Conservation (phyloP, 441 rosid species). For the Syzygium syzygioides region DNA sequence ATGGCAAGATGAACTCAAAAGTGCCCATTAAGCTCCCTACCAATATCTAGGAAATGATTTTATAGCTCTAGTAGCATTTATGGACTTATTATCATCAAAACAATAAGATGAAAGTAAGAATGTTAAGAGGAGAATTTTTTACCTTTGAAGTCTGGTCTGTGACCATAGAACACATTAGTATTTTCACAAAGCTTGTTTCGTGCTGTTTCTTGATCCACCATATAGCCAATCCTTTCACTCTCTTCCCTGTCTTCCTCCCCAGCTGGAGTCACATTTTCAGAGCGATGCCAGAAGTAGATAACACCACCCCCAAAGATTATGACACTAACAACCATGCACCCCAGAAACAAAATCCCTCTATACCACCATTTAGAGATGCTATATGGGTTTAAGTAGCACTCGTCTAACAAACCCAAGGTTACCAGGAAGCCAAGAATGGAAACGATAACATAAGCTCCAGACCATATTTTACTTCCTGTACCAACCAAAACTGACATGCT, state of each 20-base stretch:
- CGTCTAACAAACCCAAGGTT: not conserved
- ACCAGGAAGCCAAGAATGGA: not conserved
- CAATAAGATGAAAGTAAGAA: not conserved
- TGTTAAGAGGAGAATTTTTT: not conserved
- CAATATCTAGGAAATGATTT: not conserved
- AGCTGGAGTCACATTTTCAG: not conserved
- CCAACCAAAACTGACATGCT: not conserved
- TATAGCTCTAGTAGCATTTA: not conserved
- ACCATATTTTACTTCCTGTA: not conserved
- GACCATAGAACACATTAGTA: not conserved
- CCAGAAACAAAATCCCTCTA: not conserved
- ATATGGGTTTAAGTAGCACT: not conserved
- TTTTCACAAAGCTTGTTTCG: not conserved
- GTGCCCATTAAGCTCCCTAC: not conserved
- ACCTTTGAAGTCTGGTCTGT: constrained; percentile 1
- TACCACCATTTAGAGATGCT: not conserved
- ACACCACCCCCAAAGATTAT: not conserved
- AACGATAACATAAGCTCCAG: not conserved
- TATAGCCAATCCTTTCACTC: not conserved
- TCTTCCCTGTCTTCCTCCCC: not conserved
- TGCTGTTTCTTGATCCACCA: not conserved
- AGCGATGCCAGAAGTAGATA: not conserved
- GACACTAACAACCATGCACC: not conserved
- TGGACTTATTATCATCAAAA: not conserved
- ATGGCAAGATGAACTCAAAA: not conserved